Base-by-base conservation (phyloP, 2,329 filamentous ascomycete species). In the Arachnopeziza araneosa region DNA sequence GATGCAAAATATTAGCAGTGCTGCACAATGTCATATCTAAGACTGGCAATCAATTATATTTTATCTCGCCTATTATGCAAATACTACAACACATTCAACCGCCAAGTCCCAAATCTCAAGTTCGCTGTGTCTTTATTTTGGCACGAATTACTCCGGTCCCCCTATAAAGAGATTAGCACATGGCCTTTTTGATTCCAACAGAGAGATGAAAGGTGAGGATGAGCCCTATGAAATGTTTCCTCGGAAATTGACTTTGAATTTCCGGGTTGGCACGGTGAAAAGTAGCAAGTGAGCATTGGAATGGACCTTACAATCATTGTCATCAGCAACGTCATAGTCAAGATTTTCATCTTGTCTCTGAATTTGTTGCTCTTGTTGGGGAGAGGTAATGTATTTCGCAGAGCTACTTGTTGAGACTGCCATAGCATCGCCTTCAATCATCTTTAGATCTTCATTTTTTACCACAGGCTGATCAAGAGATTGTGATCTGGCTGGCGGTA, bases 281-380 rank as follows among this genome's bases (percentile, higher is more conserved):
- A 30, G 26, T 30, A 30, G 9, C 26, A 30, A 4, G 26, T 30
- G 26, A 9, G 9, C 9, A 30, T 30, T 4, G 9, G 26, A 30
- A 30, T 30, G 26, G 9, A 6, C 4, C 36, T 44, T 17, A 44
- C 73, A 72, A 59, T 76, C 74, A 62, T 75, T 71, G 62, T 76
- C 75, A 61, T 75, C 75, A 4, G 74, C 75, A 56, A 76, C 73
- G 64, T 77, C 75, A 64, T 76, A 76, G 68, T 76, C 75, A 50
- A 74, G 54, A 66, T 73, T 67, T 55, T 68, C 63, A 44, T 66
- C 64, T 24, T 66, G 60, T 24, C 67, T 63, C 17, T 64, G 58
- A 14, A 60, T 55, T 52, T 44, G 64, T 59, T 30, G 54, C 54
- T 6, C 60, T 57, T 26, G 50, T 48, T 57, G 50, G 7, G 51